These are phyloP conservation scores for Eucalyptus pauciflora DNA, from an alignment of 345 rosid species.

Conservation along the genomic window DNA sequence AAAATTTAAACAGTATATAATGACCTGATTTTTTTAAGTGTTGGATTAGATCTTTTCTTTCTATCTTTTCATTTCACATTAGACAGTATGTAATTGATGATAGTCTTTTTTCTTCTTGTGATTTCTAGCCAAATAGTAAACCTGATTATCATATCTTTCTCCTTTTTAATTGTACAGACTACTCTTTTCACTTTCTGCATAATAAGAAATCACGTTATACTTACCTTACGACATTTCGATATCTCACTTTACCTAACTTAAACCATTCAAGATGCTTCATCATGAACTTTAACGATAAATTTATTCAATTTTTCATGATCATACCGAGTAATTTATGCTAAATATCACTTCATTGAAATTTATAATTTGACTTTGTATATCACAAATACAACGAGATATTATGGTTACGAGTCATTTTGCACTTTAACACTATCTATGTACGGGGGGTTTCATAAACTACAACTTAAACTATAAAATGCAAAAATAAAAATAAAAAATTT, in stretches of 20 bases:
- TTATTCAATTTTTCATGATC: not conserved
- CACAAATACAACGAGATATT: not conserved
- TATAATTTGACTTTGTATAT: not conserved
- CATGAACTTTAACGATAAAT: not conserved
- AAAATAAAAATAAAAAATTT: no score
- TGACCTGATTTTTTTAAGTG: not conserved
- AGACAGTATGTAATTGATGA: not conserved
- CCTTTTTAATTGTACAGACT: not conserved
- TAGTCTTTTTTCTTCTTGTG: not conserved
- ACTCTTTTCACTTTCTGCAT: not conserved
- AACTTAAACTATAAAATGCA: not conserved
- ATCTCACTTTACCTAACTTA: not conserved
- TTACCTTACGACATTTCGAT: not conserved
- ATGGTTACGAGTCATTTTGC: not conserved
- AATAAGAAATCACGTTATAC: not conserved
- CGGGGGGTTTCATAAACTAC: not conserved
- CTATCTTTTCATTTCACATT: not conserved
- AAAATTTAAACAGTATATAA: not conserved
- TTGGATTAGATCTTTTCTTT: not conserved
- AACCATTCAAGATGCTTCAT: not conserved
- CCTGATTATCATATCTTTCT: not conserved
- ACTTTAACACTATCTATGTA: not conserved
- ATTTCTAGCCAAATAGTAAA: not conserved
- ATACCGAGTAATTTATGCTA: not conserved
- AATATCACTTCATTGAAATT: not conserved